These are phyloP conservation scores for Irpex sp. DNA, from an alignment of 1,284 basidiomycete species.

Conservation along the genomic window DNA sequence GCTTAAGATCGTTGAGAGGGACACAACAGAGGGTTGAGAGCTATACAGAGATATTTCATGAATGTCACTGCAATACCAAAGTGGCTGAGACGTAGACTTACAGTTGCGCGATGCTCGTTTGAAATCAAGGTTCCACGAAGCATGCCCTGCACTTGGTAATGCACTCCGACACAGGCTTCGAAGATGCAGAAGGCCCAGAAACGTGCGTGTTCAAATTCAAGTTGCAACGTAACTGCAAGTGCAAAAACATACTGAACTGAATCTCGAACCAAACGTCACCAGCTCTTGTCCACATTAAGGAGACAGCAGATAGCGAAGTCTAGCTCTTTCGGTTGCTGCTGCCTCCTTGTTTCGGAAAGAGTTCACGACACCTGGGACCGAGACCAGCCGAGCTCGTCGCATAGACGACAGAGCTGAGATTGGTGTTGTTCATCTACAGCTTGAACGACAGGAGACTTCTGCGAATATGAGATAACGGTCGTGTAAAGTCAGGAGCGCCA, in stretches of 20 bases:
- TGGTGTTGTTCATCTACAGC: constrained; percentile 54
- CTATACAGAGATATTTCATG: no score
- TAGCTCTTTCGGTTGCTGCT: no score
- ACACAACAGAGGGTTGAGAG: constrained; percentile 53
- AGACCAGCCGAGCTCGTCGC: constrained; percentile 21
- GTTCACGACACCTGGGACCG: no score
- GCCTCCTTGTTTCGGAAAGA: no score
- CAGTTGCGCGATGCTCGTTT: constrained; percentile 69
- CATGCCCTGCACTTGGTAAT: constrained; percentile 74
- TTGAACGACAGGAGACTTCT: constrained; percentile 16
- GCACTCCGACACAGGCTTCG: constrained; percentile 73
- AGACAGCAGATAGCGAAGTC: no score
- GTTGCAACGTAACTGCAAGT: constrained; percentile 36
- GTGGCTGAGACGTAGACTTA: constrained; percentile 26
- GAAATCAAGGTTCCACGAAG: constrained; percentile 62
- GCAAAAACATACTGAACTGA: constrained; percentile 52
- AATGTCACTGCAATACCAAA: not conserved
- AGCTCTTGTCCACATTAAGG: no score
- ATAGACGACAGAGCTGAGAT: constrained; percentile 60
- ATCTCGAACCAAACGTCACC: no score
- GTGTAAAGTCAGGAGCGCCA: constrained; percentile 74
- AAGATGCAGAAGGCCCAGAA: constrained; percentile 74
- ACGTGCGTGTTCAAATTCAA: constrained; percentile 38
- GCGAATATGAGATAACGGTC: constrained; percentile 36
- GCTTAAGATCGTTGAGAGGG: constrained; percentile 49